A percentile compares a stretch with the other conserved stretches of the same genome.
These are phyloP conservation scores for Chenopodium album DNA, from an alignment of 148 eudicot species.

Conservation along the genomic window DNA sequence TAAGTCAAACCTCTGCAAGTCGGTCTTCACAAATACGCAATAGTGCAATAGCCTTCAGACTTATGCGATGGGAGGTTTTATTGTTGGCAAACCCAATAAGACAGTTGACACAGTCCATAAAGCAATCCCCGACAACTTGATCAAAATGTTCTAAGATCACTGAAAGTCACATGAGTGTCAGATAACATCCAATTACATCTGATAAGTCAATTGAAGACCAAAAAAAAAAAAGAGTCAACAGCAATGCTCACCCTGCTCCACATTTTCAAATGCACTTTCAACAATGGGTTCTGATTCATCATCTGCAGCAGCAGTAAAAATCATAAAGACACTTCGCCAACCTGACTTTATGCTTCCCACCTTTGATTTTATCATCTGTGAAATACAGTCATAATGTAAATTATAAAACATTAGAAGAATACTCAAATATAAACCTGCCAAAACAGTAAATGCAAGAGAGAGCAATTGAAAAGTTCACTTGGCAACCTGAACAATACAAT, in stretches of 20 bases:
- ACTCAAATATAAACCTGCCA: not conserved
- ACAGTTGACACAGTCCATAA: constrained; percentile 99
- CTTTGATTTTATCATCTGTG: constrained; percentile 96
- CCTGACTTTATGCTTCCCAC: constrained; percentile 98
- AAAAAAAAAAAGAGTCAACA: constrained; percentile 8
- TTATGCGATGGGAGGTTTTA: constrained; percentile 89
- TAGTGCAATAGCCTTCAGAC: constrained; percentile 97
- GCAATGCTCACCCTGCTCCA: constrained; percentile 76
- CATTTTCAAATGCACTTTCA: constrained; percentile 98
- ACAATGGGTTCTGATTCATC: constrained; percentile 92
- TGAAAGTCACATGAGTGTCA: constrained; percentile 34
- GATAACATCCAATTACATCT: constrained; percentile 21
- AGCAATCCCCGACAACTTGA: constrained; percentile 98
- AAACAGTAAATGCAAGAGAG: not conserved
- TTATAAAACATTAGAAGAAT: not conserved
- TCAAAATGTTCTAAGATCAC: constrained; percentile 98
- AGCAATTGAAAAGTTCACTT: not conserved
- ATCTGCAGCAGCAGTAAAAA: constrained; percentile 98
- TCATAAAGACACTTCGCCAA: constrained; percentile 98
- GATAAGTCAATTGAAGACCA: not conserved
- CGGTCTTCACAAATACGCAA: constrained; percentile 99
- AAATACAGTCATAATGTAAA: constrained; percentile 6
- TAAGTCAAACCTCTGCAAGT: constrained; percentile 85
- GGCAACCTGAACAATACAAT: constrained; percentile 91
- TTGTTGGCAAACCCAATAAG: constrained; percentile 98